Evolutionary conservation across 768 basidiomycete genomes (phyloP).

Genomic region (Lactarius psammicola): DNA sequence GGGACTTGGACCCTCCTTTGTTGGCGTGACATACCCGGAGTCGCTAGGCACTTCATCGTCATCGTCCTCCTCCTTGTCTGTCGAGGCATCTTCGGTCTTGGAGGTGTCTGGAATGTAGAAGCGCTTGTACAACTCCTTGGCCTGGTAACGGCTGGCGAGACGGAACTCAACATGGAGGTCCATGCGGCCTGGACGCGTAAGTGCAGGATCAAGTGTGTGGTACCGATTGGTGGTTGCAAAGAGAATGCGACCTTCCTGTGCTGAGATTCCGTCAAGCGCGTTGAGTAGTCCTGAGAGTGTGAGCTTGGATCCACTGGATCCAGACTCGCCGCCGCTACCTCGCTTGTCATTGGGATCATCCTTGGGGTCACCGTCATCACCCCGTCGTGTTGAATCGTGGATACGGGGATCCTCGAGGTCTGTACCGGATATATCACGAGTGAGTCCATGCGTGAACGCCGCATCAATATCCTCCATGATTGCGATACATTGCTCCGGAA

Average conservation of each 20-base stretch:
- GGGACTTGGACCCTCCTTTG: slow-evolving; percentile 2
- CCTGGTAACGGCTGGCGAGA: slow-evolving; percentile 69
- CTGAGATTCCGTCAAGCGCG: slow-evolving; percentile 73
- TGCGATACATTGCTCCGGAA: slow-evolving; percentile 69
- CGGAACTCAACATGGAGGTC: slow-evolving; percentile 77
- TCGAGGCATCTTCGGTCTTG: slow-evolving; percentile 27
- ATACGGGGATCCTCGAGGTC: slow-evolving; percentile 32
- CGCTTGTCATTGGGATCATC: slow-evolving; percentile 20
- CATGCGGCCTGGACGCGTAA: slow-evolving; percentile 77
- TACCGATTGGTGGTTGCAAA: slow-evolving; percentile 82
- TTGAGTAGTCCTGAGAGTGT: slow-evolving; percentile 75
- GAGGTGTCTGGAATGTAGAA: slow-evolving; percentile 58
- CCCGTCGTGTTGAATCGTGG: slow-evolving; percentile 33
- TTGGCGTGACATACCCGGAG: slow-evolving; percentile 26
- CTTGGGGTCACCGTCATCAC: neutral
- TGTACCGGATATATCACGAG: slow-evolving; percentile 33
- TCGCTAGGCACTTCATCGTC: slow-evolving; percentile 29
- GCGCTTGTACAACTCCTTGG: slow-evolving; percentile 57
- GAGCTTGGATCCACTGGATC: slow-evolving; percentile 33
- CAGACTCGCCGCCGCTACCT: neutral
- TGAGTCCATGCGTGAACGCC: slow-evolving; percentile 54
- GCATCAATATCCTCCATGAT: slow-evolving; percentile 87
- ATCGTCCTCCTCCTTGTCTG: slow-evolving; percentile 31
- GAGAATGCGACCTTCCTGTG: slow-evolving; percentile 77
- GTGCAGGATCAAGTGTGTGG: slow-evolving; percentile 63